These are phyloP conservation scores for Cornus suecica DNA, from an alignment of 148 eudicot species.

Conservation along the genomic window DNA sequence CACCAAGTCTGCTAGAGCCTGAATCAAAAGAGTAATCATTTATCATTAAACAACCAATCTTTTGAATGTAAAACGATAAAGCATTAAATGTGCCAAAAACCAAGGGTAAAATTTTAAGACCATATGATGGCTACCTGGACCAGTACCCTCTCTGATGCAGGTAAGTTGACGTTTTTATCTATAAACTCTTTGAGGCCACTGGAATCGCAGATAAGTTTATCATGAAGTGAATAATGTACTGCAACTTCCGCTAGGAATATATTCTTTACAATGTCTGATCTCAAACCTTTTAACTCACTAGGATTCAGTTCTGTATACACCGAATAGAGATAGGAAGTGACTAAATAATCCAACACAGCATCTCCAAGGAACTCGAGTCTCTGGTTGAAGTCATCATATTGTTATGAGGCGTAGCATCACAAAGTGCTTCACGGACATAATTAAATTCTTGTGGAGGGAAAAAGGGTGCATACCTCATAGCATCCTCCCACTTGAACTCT, in stretches of 20 bases:
- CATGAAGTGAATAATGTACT: constrained; percentile 45
- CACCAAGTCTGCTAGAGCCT: constrained; percentile 95
- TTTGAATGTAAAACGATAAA: background rate
- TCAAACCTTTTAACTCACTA: constrained; percentile 90
- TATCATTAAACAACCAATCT: too few species aligned
- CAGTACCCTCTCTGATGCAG: too few species aligned
- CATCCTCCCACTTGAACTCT: constrained; percentile 76
- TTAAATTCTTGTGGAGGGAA: background rate
- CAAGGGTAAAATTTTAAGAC: background rate
- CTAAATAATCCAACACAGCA: constrained; percentile 89
- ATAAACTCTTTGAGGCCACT: constrained; percentile 31
- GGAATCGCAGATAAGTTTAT: constrained; percentile 51
- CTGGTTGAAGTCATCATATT: constrained; percentile 38
- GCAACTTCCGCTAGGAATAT: constrained; percentile 71
- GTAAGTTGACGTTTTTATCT: too few species aligned
- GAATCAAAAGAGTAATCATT: constrained; percentile 18
- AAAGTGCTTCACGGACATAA: background rate
- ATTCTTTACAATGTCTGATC: constrained; percentile 78
- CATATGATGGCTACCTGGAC: constrained; percentile 42
- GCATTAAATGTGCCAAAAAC: background rate
- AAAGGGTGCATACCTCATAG: constrained; percentile 63
- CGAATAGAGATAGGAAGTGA: constrained; percentile 84
- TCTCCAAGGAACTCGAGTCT: constrained; percentile 98
- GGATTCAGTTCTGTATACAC: constrained; percentile 80
- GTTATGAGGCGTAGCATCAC: constrained; percentile 8